Evolutionary conservation across 129 eudicot species (phyloP).

Genomic region (Chrysanthemum seticuspe): DNA sequence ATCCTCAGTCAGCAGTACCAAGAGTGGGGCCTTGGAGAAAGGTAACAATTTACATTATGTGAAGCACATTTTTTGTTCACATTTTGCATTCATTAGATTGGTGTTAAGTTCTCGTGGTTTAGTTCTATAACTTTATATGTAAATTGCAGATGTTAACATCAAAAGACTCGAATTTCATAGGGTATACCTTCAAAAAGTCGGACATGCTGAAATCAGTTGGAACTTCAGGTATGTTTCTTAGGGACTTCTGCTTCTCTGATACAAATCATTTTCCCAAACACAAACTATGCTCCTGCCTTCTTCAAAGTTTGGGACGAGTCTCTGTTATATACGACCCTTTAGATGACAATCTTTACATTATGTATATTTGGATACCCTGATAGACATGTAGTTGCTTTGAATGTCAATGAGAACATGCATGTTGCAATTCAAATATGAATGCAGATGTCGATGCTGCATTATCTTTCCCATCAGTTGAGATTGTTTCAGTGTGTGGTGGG

Average conservation of each 20-base stretch:
- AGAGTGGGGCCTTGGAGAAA: constrained; percentile 96
- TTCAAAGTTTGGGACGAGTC: no score
- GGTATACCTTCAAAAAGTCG: constrained; percentile 85
- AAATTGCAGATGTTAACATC: constrained; percentile 83
- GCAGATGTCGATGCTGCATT: neutral
- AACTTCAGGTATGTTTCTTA: constrained; percentile 58
- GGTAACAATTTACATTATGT: constrained; percentile 38
- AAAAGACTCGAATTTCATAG: constrained; percentile 88
- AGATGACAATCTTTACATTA: neutral
- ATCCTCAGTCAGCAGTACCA: constrained; percentile 62
- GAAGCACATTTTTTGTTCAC: neutral
- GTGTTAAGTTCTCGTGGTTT: constrained; percentile 1
- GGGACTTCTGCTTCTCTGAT: neutral
- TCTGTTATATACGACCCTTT: no score
- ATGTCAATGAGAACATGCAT: neutral
- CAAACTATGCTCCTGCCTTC: no score
- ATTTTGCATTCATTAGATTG: constrained; percentile 3
- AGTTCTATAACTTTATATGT: constrained; percentile 1
- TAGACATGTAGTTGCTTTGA: neutral
- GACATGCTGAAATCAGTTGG: constrained; percentile 82
- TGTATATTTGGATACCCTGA: neutral
- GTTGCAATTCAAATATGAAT: neutral
- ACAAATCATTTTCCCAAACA: constrained; percentile 3
- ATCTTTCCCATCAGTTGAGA: neutral
- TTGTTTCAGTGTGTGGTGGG: no score